Base-by-base conservation (phyloP, 306 rosid genomes). In the Acacia confusa region DNA sequence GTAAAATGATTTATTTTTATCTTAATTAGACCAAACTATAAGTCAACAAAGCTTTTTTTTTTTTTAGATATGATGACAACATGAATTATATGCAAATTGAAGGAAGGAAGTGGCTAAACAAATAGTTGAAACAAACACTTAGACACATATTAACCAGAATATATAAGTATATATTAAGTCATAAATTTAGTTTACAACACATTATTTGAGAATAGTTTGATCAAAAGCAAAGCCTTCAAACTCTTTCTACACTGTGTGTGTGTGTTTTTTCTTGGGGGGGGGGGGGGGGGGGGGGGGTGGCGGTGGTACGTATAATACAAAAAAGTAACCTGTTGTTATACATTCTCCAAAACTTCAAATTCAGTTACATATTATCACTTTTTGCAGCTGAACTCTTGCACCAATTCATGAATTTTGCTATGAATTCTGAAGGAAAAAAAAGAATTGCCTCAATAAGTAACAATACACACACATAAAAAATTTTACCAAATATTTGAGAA, bases 341-440 rank as follows among this genome's bases (percentile, higher is more conserved):
- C 57, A 52, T 28, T 13, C 17, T 30, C 44, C 45, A 19, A 52
- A 19, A 52, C 20, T 3, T 73, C 77, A 52, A 30, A 4, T 10
- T 30, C 16, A 19, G n/a, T 13, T 24, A 5, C 36, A 16, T 24
- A 13, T n/a, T 20, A 6, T 5, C 25, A 45, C 67, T 1, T 55
- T 11, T 34, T 74, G 47, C 30, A 11, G 50, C 12, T 53, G 67
- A 50, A 7, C 16, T 53, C 45, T 74, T 53, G 78, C 55, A 74
- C 66, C 66, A 74, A 45, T 50, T 74, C 78, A 74, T 74, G 47
- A 55, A 55, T 74, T 74, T 74, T 19, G 67, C 78, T 11, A 55
- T 36, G 50, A 74, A 74, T 64, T 74, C 78, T 74, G 78, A 34
- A 55, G 41, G 12, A 12, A 58, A n/a, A n/a, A 55, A 55, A 55